Percentiles rank a stretch among this genome's conserved stretches.
These are phyloP conservation scores for Cyclotella baltica DNA, from an alignment of 108 stramenopile genomes.

Conservation along the genomic window DNA sequence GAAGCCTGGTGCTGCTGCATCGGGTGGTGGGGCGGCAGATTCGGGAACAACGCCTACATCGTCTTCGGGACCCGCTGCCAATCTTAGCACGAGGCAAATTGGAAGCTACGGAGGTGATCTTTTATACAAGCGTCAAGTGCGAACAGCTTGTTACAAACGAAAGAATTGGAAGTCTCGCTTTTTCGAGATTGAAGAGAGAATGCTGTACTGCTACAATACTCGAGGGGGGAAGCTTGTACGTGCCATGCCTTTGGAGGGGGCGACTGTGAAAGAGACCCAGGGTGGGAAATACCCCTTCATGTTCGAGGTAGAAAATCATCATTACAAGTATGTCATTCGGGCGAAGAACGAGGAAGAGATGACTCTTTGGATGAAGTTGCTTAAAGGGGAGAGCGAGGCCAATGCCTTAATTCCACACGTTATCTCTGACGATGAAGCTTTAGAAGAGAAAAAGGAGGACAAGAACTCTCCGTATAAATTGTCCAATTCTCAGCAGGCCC, in stretches of 20 bases:
- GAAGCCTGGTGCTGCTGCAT: conserved; percentile 9
- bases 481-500: conserved; percentile 75
- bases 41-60: background rate
- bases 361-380: conserved; percentile 70
- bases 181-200: conserved; percentile 93
- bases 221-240: conserved; percentile 64
- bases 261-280: conserved; percentile 57
- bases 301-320: conserved; percentile 76
- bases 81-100: conserved; percentile 27
- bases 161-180: conserved; percentile 93
- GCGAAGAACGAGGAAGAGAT: conserved; percentile 71
- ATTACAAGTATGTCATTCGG: conserved; percentile 81
- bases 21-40: background rate
- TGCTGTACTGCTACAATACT: conserved; percentile 92
- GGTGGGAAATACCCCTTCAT: conserved; percentile 68
- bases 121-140: conserved; percentile 79
- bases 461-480: conserved; percentile 60
- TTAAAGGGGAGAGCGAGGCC: conserved; percentile 75
- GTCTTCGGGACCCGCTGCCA: conserved; percentile 13
- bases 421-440: conserved; percentile 57
- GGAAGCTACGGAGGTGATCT: conserved; percentile 73
- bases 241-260: conserved; percentile 90
- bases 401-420: conserved; percentile 73
- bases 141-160: conserved; percentile 71
- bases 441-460: conserved; percentile 54